These are phyloP conservation scores for Brassica balearica DNA, from an alignment of 441 rosid genomes.

Conservation along the genomic window DNA sequence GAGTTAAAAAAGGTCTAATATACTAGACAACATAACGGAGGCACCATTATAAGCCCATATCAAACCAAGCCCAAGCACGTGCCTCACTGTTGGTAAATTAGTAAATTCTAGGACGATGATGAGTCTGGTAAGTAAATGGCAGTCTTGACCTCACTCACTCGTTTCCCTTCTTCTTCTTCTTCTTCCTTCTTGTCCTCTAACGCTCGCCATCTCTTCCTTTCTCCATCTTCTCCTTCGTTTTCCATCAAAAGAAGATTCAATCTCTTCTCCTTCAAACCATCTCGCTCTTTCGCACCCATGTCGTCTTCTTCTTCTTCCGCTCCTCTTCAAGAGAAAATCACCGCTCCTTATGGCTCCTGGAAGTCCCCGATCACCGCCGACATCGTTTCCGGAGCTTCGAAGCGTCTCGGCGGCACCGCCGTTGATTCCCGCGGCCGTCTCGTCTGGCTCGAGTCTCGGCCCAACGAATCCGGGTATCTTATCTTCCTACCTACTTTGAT, in stretches of 20 bases:
- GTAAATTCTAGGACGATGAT: too few relatives aligned
- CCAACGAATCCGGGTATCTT: conserved; percentile 76
- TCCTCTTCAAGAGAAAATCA: conserved; percentile 34
- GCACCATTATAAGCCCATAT: not conserved
- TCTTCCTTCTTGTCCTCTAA: not conserved
- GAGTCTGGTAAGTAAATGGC: conserved; percentile 17
- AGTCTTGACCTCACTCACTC: conserved; percentile 35
- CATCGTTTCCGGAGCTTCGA: conserved; percentile 81
- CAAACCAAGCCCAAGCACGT: not conserved
- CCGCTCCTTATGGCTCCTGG: conserved; percentile 94
- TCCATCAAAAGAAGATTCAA: not conserved
- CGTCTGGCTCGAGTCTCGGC: conserved; percentile 89
- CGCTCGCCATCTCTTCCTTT: conserved; percentile 28
- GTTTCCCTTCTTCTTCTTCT: conserved; percentile 28
- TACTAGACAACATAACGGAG: too few relatives aligned
- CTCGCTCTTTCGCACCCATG: not conserved
- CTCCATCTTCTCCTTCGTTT: not conserved
- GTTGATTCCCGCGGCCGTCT: conserved; percentile 78
- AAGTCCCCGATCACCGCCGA: conserved; percentile 94
- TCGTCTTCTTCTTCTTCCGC: not conserved
- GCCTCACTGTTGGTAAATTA: too few relatives aligned
- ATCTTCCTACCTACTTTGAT: not conserved
- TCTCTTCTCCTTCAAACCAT: conserved; percentile 14
- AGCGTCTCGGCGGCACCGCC: conserved; percentile 81
- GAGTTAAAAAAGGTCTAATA: too few relatives aligned